Conservation (phyloP, 177 flowering plant species). For the Vitis hybrid region DNA sequence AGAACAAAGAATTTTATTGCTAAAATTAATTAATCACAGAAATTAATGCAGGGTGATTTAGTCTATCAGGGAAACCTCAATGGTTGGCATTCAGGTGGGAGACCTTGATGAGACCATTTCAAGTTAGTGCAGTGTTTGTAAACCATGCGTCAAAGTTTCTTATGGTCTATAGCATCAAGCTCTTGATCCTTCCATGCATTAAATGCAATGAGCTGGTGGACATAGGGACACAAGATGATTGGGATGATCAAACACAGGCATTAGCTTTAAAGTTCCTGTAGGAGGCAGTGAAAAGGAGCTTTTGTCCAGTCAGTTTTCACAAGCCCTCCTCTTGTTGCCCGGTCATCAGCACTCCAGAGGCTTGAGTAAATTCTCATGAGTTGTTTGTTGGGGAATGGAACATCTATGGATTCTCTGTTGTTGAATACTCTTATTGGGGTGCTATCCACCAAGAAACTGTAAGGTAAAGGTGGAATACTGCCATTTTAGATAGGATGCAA, state of each 20-base stretch:
- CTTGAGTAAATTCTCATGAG: conserved; percentile 22
- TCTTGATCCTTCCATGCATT: conserved; percentile 16
- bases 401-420: conserved; percentile 13
- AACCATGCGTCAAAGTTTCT: conserved; percentile 8
- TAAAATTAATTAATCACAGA: no score
- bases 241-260: conserved; percentile 9
- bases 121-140: conserved; percentile 20
- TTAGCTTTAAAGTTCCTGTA: conserved; percentile 15
- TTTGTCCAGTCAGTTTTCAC: conserved; percentile 28
- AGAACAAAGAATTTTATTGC: no score
- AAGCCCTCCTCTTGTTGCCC: conserved; percentile 28
- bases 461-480: no score
- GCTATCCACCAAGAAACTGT: conserved; percentile 24
- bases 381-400: conserved; percentile 22
- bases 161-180: conserved; percentile 10
- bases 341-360: conserved; percentile 22
- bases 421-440: conserved; percentile 22
- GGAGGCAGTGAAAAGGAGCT: conserved; percentile 25
- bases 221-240: conserved; percentile 1
- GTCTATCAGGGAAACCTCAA: not conserved
- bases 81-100: conserved; percentile 8
- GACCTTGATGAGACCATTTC: conserved; percentile 12
- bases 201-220: not conserved
- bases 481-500: no score
- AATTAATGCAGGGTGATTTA: no score